These are phyloP conservation scores for Sphaerobolus stellatus DNA, from an alignment of 1,284 basidiomycete species.

Conservation along the genomic window DNA sequence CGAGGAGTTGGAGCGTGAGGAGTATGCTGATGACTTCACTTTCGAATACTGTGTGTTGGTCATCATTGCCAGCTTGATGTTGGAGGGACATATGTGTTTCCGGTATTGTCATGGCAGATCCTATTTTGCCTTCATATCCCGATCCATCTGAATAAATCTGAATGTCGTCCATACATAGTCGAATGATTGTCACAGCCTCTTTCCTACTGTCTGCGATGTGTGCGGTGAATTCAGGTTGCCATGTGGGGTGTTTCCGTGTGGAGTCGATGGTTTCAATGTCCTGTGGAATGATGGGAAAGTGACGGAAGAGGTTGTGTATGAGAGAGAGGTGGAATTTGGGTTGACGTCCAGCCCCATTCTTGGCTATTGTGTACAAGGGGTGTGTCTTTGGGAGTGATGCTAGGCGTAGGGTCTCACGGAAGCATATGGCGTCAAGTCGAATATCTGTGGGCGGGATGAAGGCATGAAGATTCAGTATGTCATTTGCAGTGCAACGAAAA, in stretches of 20 bases:
- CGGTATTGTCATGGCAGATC: conserved; percentile 26
- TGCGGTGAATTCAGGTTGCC: conserved; percentile 1
- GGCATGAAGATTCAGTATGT: conserved; percentile 33
- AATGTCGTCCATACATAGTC: conserved; percentile 16
- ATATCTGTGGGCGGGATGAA: conserved; percentile 31
- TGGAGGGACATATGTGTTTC: conserved; percentile 3
- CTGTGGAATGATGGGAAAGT: conserved; percentile 8
- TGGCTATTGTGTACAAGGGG: conserved; percentile 26
- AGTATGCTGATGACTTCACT: conserved; percentile 28
- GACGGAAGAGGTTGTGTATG: conserved; percentile 22
- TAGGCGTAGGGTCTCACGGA: conserved; percentile 29
- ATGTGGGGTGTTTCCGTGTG: background rate
- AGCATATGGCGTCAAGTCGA: conserved; percentile 24
- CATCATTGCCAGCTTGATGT: conserved; percentile 23
- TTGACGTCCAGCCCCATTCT: conserved; percentile 11
- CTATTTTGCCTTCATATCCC: conserved; percentile 23
- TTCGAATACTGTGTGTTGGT: conserved; percentile 33
- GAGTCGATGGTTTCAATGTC: conserved; percentile 19
- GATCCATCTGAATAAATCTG: conserved; percentile 33
- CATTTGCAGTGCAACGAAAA: conserved; percentile 31
- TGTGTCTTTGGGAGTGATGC: conserved; percentile 32
- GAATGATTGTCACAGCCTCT: conserved; percentile 8
- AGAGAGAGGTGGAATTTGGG: conserved; percentile 14
- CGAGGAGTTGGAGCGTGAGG: conserved; percentile 18
- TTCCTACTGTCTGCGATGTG: conserved; percentile 5